Conservation (phyloP, 2,329 filamentous ascomycete genomes). For the Diaporthe citriasiana region DNA sequence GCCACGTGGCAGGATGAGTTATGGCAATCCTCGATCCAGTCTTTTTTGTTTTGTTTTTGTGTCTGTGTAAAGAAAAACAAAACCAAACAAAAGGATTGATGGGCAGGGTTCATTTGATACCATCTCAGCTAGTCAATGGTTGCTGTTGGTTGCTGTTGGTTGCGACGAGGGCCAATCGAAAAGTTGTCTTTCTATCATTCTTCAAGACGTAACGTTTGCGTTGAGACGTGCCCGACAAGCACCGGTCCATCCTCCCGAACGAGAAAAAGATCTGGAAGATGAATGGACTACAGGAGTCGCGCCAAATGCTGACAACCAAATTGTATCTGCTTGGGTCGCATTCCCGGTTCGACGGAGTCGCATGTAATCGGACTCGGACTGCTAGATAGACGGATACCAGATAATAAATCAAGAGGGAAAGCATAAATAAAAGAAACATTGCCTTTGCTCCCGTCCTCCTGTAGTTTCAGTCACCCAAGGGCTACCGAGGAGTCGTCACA, state of each 20-base stretch:
- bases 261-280: not conserved
- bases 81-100: not conserved
- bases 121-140: not conserved
- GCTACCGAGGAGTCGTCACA: not conserved
- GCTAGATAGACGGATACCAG: not conserved
- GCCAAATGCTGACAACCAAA: constrained; percentile 12
- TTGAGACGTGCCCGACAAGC: not conserved
- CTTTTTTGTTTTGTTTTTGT: not conserved
- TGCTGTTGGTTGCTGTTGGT: not conserved
- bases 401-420: not conserved
- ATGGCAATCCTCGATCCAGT: not conserved
- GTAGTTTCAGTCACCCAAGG: not conserved
- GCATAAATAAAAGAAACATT: not conserved
- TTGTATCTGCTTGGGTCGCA: constrained; percentile 12
- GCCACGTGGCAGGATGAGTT: not conserved
- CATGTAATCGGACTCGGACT: not conserved
- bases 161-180: not conserved
- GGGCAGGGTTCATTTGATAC: not conserved
- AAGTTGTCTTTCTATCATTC: not conserved
- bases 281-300: not conserved
- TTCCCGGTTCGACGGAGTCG: no score
- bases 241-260: not conserved
- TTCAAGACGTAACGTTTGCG: not conserved
- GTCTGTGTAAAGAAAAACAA: no score
- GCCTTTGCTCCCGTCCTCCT: not conserved